These are phyloP conservation scores for Colletotrichum tropicale DNA, from an alignment of 2,329 filamentous ascomycete species.

Conservation along the genomic window DNA sequence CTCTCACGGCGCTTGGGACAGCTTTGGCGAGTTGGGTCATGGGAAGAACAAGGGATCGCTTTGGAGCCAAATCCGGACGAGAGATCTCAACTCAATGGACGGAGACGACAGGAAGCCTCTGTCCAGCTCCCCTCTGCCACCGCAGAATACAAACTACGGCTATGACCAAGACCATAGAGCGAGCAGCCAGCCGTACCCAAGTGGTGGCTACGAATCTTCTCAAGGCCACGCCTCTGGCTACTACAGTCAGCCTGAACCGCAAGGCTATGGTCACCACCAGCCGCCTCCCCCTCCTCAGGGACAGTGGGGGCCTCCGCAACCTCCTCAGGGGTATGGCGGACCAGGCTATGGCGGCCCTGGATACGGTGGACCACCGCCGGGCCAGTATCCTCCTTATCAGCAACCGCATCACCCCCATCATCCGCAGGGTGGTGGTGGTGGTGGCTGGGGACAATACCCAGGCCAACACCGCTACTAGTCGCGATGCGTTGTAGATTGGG, in stretches of 20 bases:
- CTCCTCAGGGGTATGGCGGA: constrained; percentile 28
- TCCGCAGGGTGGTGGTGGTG: constrained; percentile 18
- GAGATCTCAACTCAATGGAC: constrained; percentile 61
- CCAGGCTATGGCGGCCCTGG: constrained; percentile 33
- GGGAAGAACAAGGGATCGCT: constrained; percentile 64
- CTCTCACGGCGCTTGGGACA: constrained; percentile 43
- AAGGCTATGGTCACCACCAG: constrained; percentile 33
- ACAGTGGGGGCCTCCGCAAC: constrained; percentile 22
- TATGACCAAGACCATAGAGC: constrained; percentile 38
- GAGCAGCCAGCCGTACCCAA: constrained; percentile 26
- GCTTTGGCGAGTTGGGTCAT: constrained; percentile 51
- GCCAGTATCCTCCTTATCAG: constrained; percentile 13
- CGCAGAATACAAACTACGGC: constrained; percentile 40
- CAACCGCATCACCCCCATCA: constrained; percentile 22
- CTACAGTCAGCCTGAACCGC: constrained; percentile 26
- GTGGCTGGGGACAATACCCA: constrained; percentile 39
- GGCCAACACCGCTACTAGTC: constrained; percentile 36
- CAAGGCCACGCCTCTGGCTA: constrained; percentile 18
- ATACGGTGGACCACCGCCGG: constrained; percentile 26
- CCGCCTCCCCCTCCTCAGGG: constrained; percentile 28
- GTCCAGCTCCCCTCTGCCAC: constrained; percentile 40
- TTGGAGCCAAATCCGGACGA: constrained; percentile 65
- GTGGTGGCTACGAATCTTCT: constrained; percentile 22
- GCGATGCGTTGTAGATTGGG: neutral
- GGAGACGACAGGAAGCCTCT: constrained; percentile 47